Percentiles rank a stretch among this genome's conserved stretches.
Conservation (phyloP, 768 basidiomycete species). For the Lentinula sp. region DNA sequence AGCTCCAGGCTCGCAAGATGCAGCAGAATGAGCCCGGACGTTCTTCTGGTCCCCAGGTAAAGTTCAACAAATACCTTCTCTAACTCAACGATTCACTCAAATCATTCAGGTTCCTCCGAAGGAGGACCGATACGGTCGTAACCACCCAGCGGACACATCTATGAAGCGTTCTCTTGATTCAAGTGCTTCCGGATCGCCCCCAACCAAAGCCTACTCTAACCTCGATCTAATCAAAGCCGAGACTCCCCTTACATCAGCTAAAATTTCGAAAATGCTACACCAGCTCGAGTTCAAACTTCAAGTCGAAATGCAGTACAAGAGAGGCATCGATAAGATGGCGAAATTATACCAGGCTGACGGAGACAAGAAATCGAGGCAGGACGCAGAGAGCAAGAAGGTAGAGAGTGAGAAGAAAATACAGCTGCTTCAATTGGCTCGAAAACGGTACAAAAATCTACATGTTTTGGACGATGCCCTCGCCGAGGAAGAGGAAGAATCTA, state of each 20-base stretch:
- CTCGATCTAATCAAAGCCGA: conserved; percentile 96
- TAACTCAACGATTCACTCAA: conserved; percentile 27
- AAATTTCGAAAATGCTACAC: conserved; percentile 96
- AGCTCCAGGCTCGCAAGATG: conserved; percentile 75
- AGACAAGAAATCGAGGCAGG: conserved; percentile 91
- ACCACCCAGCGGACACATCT: conserved; percentile 14
- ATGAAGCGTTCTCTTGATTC: neutral
- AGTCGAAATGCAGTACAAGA: conserved; percentile 96
- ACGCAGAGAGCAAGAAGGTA: conserved; percentile 89
- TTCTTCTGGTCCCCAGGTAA: conserved; percentile 46
- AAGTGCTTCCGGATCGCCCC: conserved; percentile 33
- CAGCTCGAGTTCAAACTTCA: conserved; percentile 99
- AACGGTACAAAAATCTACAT: conserved; percentile 93
- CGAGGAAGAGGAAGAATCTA: conserved; percentile 61
- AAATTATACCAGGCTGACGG: conserved; percentile 95
- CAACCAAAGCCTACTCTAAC: conserved; percentile 67
- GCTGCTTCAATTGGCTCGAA: conserved; percentile 84
- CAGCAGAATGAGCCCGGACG: conserved; percentile 53
- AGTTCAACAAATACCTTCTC: conserved; percentile 1
- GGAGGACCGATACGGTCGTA: conserved; percentile 34
- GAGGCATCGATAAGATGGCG: conserved; percentile 98
- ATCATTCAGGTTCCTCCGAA: conserved; percentile 44
- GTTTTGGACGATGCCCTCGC: conserved; percentile 87
- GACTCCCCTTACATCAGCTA: conserved; percentile 91
- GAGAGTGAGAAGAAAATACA: conserved; percentile 98